Base-by-base conservation (phyloP, 495 filamentous ascomycete species). In the Penicillium cataractarum region DNA sequence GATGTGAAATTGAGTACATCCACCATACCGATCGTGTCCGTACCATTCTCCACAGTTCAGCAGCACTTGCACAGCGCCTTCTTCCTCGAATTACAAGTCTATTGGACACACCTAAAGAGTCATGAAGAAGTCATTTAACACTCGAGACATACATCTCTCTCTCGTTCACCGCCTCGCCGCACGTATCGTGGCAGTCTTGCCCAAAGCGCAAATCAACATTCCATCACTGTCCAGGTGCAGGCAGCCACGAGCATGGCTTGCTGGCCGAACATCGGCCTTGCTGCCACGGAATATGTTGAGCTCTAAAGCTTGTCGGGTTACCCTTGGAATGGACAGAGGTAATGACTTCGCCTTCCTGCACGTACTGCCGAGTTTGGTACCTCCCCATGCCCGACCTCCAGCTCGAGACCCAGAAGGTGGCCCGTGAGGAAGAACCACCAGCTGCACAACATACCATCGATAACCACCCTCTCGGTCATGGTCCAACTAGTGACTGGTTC, bases 371-470 rank as follows among this genome's bases (percentile, higher is more conserved):
- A 46, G 19, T 64, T 57, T 37, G 63, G 68, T 57, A 39, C 35
- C 17, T 39, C 6, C 32, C 32, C 49, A n/a, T n/a, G n/a, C n/a
- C n/a, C n/a, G n/a, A n/a, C 33, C 31, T 19, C 53, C 9, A 10
- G 10, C 13, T 19, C 31, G 53, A 56, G 6, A 24, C 22, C 22
- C 51, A 40, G 17, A 42, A 32, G 48, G 33, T 65, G 65, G 65
- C 35, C 62, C 35, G 53, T 67, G 61, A 51, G 55, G 13, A 46
- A 17, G 57, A 31, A 31, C 3, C 13, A 48, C 33, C 44, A 57
- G 49, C 50, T 72, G 70, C 70, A 70, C 61, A 72, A 72, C 70
- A 70, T 72, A 66, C 53, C 58, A 51, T 46, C 51, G 51, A 57
- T 60, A 29, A 55, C 58, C 52, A 61, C 19, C 40, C 3, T 12